phyloP scores from a whole-genome alignment of 75 land plant genomes.

The Larix kaempferi region DNA sequence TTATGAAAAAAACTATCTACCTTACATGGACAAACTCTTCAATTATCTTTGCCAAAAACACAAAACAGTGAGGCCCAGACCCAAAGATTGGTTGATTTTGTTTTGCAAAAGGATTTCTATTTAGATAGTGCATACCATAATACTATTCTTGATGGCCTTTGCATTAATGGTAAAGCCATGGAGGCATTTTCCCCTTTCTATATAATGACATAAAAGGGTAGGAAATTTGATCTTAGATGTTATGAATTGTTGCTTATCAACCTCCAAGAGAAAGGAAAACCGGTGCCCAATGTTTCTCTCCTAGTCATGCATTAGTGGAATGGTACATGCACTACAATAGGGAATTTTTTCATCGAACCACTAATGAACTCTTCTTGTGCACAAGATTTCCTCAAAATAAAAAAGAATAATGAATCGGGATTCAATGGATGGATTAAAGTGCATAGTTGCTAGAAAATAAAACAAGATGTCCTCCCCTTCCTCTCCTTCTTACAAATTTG shows the following conservation, averaged over 20 bases:
- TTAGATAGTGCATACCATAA: conserved; percentile 22
- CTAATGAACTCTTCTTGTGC: neutral
- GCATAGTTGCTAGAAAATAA: neutral
- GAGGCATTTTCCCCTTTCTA: conserved; percentile 50
- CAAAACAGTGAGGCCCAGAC: conserved; percentile 39
- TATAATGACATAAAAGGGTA: conserved; percentile 40
- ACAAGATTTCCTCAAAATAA: too few species aligned
- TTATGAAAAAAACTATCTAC: conserved; percentile 40
- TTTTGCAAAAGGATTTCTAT: conserved; percentile 29
- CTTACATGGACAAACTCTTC: conserved; percentile 44
- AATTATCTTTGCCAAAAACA: conserved; percentile 23
- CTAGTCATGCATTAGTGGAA: too few species aligned
- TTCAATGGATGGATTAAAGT: neutral
- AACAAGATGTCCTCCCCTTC: conserved; percentile 68
- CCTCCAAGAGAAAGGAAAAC: conserved; percentile 30
- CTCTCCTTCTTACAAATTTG: conserved; percentile 67
- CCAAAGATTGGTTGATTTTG: conserved; percentile 26
- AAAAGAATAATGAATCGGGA: too few species aligned
- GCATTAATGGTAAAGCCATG: conserved; percentile 20
- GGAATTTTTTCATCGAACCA: neutral
- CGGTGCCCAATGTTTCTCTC: too few species aligned
- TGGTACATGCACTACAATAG: too few species aligned
- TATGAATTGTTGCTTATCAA: conserved; percentile 22
- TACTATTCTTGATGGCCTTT: conserved; percentile 35
- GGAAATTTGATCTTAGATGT: conserved; percentile 10